These are phyloP conservation scores for Coniochaeta ligniaria DNA, from an alignment of 2,329 filamentous ascomycete species.

Conservation along the genomic window DNA sequence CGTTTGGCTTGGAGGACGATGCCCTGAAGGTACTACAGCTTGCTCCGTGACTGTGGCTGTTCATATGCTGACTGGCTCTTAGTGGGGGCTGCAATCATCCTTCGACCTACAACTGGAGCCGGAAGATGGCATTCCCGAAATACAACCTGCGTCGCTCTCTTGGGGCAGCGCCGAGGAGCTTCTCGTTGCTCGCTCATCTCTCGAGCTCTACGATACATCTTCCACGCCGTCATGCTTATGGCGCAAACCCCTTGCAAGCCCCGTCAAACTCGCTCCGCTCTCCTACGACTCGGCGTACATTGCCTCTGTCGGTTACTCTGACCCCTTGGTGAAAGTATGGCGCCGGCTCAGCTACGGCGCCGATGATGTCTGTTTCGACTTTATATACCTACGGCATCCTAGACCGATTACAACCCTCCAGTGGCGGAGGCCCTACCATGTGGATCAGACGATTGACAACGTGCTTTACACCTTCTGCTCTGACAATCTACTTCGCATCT, in stretches of 20 bases:
- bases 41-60: neutral
- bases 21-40: slow-evolving; percentile 58
- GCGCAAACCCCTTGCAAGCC: slow-evolving; percentile 66
- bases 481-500: slow-evolving; percentile 75
- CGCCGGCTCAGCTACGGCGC: slow-evolving; percentile 75
- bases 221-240: slow-evolving; percentile 54
- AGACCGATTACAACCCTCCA: slow-evolving; percentile 71
- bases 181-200: slow-evolving; percentile 62
- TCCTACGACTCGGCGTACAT: slow-evolving; percentile 86
- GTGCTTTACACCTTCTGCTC: slow-evolving; percentile 84
- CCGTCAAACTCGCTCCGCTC: slow-evolving; percentile 66
- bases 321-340: slow-evolving; percentile 89
- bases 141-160: slow-evolving; percentile 46
- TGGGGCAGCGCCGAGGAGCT: slow-evolving; percentile 87
- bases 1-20: slow-evolving; percentile 63
- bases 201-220: slow-evolving; percentile 60
- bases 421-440: slow-evolving; percentile 74
- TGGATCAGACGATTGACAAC: slow-evolving; percentile 75
- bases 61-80: slow-evolving; percentile 2
- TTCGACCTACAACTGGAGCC: slow-evolving; percentile 34
- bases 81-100: slow-evolving; percentile 60
- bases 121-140: slow-evolving; percentile 20
- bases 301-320: slow-evolving; percentile 70
- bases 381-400: slow-evolving; percentile 84
- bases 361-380: slow-evolving; percentile 80